Conservation (phyloP, 805 yeast genomes). For the Pichia scutulata region DNA sequence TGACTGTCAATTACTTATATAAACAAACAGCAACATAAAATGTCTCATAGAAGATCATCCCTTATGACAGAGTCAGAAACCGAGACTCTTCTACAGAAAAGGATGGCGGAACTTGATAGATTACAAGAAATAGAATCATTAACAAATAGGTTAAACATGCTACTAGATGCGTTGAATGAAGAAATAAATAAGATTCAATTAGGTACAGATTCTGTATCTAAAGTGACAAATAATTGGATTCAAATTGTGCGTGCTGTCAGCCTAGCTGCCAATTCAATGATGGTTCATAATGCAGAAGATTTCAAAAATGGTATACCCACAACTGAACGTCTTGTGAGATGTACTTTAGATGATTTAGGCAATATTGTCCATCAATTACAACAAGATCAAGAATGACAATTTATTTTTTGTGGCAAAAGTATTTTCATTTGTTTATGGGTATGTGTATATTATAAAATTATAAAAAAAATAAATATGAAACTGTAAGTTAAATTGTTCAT, state of each 20-base stretch:
- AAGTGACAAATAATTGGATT: slow-evolving; percentile 58
- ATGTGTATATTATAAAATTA: neutral
- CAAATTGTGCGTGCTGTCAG: slow-evolving; percentile 53
- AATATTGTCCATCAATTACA: slow-evolving; percentile 22
- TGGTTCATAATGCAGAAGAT: slow-evolving; percentile 36
- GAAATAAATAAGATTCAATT: slow-evolving; percentile 42
- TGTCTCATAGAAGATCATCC: slow-evolving; percentile 10
- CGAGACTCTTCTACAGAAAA: slow-evolving; percentile 19
- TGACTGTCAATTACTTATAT: neutral
- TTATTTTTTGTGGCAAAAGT: neutral
- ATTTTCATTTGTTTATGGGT: neutral
- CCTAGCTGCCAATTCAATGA: slow-evolving; percentile 48
- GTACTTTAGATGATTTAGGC: slow-evolving; percentile 36
- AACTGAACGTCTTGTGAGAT: slow-evolving; percentile 61
- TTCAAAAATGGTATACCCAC: slow-evolving; percentile 38
- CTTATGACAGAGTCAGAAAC: slow-evolving; percentile 14
- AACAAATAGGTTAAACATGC: slow-evolving; percentile 37
- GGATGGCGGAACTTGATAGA: slow-evolving; percentile 40
- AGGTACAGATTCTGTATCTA: slow-evolving; percentile 54
- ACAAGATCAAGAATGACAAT: neutral
- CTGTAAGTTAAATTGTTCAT: neutral
- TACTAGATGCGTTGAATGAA: slow-evolving; percentile 41
- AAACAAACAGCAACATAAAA: neutral
- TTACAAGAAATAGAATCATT: slow-evolving; percentile 40
- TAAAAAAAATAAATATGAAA: neutral